Base-by-base conservation (phyloP, 192 early-diverging fungal genomes). In the Polychytrium aggregatum region DNA sequence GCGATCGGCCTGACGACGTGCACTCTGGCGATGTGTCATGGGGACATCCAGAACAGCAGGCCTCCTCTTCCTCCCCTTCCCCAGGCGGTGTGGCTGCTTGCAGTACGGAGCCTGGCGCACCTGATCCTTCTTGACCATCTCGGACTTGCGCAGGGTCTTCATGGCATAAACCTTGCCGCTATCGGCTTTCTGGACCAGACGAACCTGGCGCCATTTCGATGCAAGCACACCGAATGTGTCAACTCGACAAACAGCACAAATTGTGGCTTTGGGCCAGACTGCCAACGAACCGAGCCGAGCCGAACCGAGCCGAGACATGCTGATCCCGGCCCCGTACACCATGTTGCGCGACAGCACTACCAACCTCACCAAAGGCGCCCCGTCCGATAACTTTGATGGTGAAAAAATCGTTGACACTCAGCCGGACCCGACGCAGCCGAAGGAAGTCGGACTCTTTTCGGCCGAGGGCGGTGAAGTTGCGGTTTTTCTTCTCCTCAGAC, bases 111-210 rank as follows among this genome's bases (percentile, higher is more conserved):
- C 33, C 14, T 37, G 2, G 26, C 52, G 35, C 62, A 84, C 76
- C 66, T 99, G 97, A 67, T 93, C 90, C 66, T 96, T 97, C 61
- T 93, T 95, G 37, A 97, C 78, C 97, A 97, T 99, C 38, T 96
- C 97, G 10, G 79, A 84, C 55, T 99, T 94, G 40, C 82, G 71
- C 36, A 92, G 63, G 10, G 86, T 85, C 62, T 92, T 92, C 83
- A 92, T 87, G 36, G 93, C 93, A 69, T 88, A 97, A 37, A 99
- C 90, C 63, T 97, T 97, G 21, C 92, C 97, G 10, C 86, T 93
- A 56, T 97, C 94, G 17, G 72, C 57, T 60, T 96, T 95, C 62
- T 99, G 97, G 14, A 93, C 94, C 34, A 99, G 60, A 33, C 97
- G 77, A 31, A 99, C 94, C 78, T 83, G 55, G 13, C n/a, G n/a